Conservation (phyloP, 2,329 filamentous ascomycete species). For the Neonectria ditissima region DNA sequence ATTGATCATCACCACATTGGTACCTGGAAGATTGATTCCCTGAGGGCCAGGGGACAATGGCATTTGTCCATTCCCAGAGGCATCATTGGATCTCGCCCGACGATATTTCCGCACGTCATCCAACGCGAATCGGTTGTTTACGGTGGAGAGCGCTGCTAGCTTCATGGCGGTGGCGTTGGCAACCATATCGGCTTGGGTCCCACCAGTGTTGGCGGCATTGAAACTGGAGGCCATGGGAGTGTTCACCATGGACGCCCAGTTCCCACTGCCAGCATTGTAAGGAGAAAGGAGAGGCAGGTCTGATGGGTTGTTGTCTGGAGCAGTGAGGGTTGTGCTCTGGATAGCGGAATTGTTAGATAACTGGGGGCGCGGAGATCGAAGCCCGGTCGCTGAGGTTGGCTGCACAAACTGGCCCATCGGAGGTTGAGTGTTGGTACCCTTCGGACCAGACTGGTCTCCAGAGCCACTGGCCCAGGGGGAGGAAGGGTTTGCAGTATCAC, state of each 20-base stretch:
- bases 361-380: constrained; percentile 84
- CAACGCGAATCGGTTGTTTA: constrained; percentile 97
- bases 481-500: constrained; percentile 51
- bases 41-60: constrained; percentile 76
- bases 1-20: constrained; percentile 93
- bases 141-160: constrained; percentile 93
- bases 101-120: constrained; percentile 98
- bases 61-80: constrained; percentile 70
- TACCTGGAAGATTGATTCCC: constrained; percentile 71
- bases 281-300: constrained; percentile 90
- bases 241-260: constrained; percentile 99
- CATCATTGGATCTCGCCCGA: constrained; percentile 89
- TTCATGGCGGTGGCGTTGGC: constrained; percentile 99
- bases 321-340: constrained; percentile 84
- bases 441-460: constrained; percentile 68
- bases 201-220: constrained; percentile 63
- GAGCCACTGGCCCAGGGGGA: constrained; percentile 81
- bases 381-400: constrained; percentile 76
- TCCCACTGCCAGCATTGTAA: constrained; percentile 82
- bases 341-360: constrained; percentile 76
- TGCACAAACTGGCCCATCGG: constrained; percentile 97
- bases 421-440: constrained; percentile 81
- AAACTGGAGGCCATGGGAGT: constrained; percentile 96
- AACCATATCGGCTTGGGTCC: constrained; percentile 93
- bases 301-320: constrained; percentile 71